phyloP scores from a whole-genome alignment of 2,329 filamentous ascomycete genomes.

The Hirsutella thompsonii region DNA sequence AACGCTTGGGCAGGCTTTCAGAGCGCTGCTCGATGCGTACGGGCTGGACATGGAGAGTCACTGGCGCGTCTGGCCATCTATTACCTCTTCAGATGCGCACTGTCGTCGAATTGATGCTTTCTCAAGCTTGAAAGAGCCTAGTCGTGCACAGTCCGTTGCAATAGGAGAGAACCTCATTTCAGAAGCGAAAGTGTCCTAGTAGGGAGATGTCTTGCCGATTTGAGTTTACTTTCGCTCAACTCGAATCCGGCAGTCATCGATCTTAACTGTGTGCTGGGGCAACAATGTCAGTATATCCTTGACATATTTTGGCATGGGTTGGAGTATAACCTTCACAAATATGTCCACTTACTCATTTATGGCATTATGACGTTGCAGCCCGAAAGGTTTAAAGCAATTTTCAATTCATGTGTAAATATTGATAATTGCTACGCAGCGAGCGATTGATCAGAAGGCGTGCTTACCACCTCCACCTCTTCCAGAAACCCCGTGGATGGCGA shows the following conservation, averaged over 20 bases:
- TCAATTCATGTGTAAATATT: constrained; percentile 5
- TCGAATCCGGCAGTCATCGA: constrained; percentile 20
- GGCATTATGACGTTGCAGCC: constrained; percentile 23
- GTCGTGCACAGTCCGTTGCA: neutral
- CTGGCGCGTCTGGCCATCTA: neutral
- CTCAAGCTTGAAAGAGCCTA: constrained; percentile 3
- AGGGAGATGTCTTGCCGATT: too few relatives aligned
- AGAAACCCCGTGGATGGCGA: constrained; percentile 11
- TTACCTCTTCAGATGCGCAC: neutral
- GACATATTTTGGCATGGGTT: too few relatives aligned
- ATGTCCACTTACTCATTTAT: constrained; percentile 21
- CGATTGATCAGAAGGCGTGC: too few relatives aligned
- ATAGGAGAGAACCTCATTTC: too few relatives aligned
- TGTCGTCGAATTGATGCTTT: neutral
- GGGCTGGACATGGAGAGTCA: constrained; percentile 3
- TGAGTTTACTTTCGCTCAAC: constrained; percentile 29
- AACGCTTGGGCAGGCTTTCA: constrained; percentile 4
- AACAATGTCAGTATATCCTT: constrained; percentile 4
- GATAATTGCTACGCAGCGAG: neutral
- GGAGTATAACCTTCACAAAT: too few relatives aligned
- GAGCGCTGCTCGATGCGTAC: constrained; percentile 4
- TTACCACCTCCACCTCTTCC: constrained; percentile 8
- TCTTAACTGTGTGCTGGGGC: constrained; percentile 16
- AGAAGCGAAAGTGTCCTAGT: too few relatives aligned
- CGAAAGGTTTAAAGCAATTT: constrained; percentile 23